These are phyloP conservation scores for Ophiostoma sp. DNA, from an alignment of 2,329 filamentous ascomycete genomes.

Conservation along the genomic window DNA sequence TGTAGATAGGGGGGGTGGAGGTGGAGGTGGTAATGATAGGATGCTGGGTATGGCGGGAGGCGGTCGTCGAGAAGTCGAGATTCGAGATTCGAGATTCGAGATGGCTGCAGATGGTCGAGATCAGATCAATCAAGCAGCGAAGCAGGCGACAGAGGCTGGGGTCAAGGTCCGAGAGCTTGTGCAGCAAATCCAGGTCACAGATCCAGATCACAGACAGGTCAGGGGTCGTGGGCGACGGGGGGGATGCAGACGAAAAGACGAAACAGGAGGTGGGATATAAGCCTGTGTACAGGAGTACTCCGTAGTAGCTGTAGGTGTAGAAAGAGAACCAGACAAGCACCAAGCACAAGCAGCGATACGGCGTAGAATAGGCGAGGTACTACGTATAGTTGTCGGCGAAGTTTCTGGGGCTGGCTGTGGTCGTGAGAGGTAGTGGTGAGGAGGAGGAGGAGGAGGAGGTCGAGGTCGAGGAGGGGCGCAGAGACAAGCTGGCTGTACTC, in stretches of 20 bases:
- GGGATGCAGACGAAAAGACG: conserved; percentile 17
- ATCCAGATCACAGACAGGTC: background rate
- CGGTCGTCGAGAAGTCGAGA: background rate
- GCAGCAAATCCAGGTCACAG: background rate
- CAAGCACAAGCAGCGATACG: background rate
- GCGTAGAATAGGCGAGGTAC: background rate
- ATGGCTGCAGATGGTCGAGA: background rate
- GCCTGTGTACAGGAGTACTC: background rate
- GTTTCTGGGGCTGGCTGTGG: background rate
- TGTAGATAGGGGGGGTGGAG: background rate
- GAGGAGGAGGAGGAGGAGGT: background rate
- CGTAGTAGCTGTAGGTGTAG: background rate
- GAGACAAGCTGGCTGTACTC: conserved; percentile 1
- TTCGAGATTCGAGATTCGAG: background rate
- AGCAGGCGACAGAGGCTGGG: background rate
- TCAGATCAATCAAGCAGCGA: conserved; percentile 10
- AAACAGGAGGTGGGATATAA: conserved; percentile 19
- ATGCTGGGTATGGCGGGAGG: background rate
- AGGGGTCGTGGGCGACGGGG: background rate
- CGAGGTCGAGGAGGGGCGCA: conserved; percentile 13
- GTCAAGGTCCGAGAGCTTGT: conserved; percentile 6
- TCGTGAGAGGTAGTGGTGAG: background rate
- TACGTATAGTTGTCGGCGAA: background rate
- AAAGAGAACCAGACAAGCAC: background rate
- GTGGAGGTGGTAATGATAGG: background rate